A percentile compares a stretch with the other conserved stretches of the same genome.
Evolutionary conservation across 345 rosid genomes (phyloP).

Genomic region (Heritiera littoralis): DNA sequence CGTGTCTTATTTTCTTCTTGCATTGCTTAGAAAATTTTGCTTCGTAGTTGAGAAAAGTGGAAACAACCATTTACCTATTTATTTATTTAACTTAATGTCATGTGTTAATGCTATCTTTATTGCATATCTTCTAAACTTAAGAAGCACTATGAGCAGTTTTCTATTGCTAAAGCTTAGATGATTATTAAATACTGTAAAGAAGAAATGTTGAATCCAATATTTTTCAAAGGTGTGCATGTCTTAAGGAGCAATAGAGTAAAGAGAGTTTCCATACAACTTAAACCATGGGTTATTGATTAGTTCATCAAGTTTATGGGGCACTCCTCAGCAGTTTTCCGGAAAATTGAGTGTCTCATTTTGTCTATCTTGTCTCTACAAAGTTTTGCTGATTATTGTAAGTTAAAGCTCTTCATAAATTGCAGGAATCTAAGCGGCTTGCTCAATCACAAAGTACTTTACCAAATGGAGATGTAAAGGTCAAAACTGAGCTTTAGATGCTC

Average conservation of each 20-base stretch:
- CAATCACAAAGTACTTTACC: constrained; percentile 73
- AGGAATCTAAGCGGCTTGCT: constrained; percentile 80
- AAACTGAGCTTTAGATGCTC: constrained; percentile 51
- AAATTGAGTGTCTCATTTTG: not conserved
- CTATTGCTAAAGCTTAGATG: not conserved
- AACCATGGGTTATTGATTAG: not conserved
- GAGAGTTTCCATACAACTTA: not conserved
- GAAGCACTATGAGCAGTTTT: not conserved
- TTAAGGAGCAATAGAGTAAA: not conserved
- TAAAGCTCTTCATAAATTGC: constrained; percentile 25
- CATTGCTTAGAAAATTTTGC: not conserved
- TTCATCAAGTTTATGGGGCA: not conserved
- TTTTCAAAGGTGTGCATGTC: not conserved
- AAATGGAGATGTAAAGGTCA: constrained; percentile 81
- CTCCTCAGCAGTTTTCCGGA: not conserved
- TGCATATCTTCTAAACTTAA: not conserved
- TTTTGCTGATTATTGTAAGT: not conserved
- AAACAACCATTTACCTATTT: not conserved
- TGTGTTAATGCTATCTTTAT: not conserved
- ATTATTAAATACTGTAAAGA: not conserved
- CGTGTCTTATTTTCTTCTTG: not conserved
- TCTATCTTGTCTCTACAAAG: not conserved
- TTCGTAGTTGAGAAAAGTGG: not conserved
- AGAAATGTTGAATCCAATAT: not conserved
- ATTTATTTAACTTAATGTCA: not conserved